Base-by-base conservation (phyloP, 257 asterid species). In the Solanum sitiens region DNA sequence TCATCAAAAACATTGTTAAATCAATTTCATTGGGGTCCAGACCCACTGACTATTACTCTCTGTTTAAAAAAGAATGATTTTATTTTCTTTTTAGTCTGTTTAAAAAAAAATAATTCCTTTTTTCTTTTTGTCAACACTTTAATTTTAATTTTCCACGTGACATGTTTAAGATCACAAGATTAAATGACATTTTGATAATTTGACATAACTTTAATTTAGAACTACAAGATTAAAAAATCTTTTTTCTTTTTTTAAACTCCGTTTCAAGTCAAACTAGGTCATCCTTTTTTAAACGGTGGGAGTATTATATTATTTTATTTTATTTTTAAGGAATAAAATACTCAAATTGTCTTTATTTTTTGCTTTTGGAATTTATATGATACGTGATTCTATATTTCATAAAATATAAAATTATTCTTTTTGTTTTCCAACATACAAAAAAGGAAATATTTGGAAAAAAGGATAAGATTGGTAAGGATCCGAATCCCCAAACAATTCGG, bases 401-500 rank as follows among this genome's bases (percentile, higher is more conserved):
- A 73, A 30, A 27, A 77, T 76, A 42, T 77, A 13, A 76, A 42
- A 42, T 37, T 74, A 74, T 74, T 75, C 40, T 37, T 30, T 30
- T 9, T 74, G 45, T 39, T 39, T 45, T 39, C 18, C 23, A 23
- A 75, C 53, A 39, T 74, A 74, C 50, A 18, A 50, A 30, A 47
- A 18, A 30, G 68, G 63, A 47, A 80, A 50, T 11, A 82, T 50
- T 50, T 50, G 45, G 2, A 18, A 4, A 20, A 82, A 82, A 12
- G 32, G 70, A 82, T 50, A 50, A 82, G 86, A 32, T 30, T 82
- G 86, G 45, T 27, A 79, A 15, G 32, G 86, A 82, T 82, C 86
- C 86, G 86, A 50, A 82, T 82, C 70, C 84, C 65, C 39, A 77
- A 44, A 15, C 53, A 40, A 27, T 47, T 27, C 86, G 86, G 86